Conservation (phyloP, 495 filamentous ascomycete species). For the Hypoxylon cercidicola region DNA sequence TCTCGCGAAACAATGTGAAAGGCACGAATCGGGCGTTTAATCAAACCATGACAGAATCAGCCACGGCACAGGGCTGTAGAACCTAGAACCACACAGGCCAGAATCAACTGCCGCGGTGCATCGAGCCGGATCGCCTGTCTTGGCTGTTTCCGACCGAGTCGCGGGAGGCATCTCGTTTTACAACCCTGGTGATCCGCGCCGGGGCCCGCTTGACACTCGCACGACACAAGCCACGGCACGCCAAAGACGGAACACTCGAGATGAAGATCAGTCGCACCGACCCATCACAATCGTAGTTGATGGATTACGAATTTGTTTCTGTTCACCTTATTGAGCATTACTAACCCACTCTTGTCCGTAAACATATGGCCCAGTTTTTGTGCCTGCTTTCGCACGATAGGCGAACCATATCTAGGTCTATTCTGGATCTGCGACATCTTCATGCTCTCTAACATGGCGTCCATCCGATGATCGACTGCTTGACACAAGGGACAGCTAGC, state of each 20-base stretch:
- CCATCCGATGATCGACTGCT: conserved; percentile 32
- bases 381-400: background rate
- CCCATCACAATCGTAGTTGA: conserved; percentile 8
- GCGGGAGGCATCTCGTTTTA: conserved; percentile 29
- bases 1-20: background rate
- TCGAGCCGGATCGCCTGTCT: conserved; percentile 27
- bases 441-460: conserved; percentile 9
- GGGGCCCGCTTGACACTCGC: background rate
- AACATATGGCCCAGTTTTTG: background rate
- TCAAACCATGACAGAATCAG: conserved; percentile 20
- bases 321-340: background rate
- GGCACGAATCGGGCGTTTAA: conserved; percentile 28
- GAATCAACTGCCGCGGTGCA: conserved; percentile 26
- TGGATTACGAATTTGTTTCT: background rate
- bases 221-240: background rate
- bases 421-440: conserved; percentile 30
- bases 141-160: conserved; percentile 34
- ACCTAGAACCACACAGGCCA: too few species aligned
- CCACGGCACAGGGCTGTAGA: background rate
- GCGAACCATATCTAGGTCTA: background rate
- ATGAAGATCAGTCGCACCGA: conserved; percentile 32
- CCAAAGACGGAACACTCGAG: conserved; percentile 31
- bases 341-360: background rate
- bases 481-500: conserved; percentile 19
- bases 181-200: conserved; percentile 26